phyloP scores from a whole-genome alignment of 2,329 filamentous ascomycete genomes.

The Leptographium lundbergii region DNA sequence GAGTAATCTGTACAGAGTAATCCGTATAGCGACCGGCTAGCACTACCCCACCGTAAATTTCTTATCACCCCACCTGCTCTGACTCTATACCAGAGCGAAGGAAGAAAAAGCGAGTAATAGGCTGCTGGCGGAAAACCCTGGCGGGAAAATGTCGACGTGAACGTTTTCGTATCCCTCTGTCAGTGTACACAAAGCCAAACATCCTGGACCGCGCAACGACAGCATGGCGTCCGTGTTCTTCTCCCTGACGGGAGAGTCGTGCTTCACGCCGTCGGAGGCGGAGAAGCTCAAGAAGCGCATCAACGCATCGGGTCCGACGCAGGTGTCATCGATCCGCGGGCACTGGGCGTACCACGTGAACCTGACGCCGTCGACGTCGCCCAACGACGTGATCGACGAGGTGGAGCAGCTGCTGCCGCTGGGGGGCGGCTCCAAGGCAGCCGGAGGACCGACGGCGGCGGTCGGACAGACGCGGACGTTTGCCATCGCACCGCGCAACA shows the following conservation, averaged over 20 bases:
- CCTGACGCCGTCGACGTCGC: conserved; percentile 31
- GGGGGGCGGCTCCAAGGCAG: conserved; percentile 25
- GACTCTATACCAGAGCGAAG: conserved; percentile 1
- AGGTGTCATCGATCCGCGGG: conserved; percentile 36
- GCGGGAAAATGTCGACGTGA: conserved; percentile 3
- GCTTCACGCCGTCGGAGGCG: conserved; percentile 35
- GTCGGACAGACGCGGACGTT: conserved; percentile 28
- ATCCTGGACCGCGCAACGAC: not conserved
- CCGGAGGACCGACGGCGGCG: conserved; percentile 32
- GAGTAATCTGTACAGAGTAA: too few species aligned
- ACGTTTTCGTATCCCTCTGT: not conserved
- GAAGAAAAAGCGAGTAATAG: not conserved
- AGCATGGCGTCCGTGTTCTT: conserved; percentile 12
- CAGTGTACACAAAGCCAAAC: not conserved
- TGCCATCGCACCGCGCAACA: conserved; percentile 70
- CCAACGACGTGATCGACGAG: conserved; percentile 29
- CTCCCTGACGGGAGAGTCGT: conserved; percentile 17
- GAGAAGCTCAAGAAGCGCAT: conserved; percentile 31
- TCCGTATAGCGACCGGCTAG: not conserved
- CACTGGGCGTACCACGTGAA: conserved; percentile 57
- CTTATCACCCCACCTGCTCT: conserved; percentile 6
- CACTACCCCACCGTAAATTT: conserved; percentile 8
- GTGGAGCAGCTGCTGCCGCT: conserved; percentile 33
- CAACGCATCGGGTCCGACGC: conserved; percentile 24
- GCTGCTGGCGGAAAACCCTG: not conserved